Evolutionary conservation across 441 rosid species (phyloP), one percentile per base, ranked within the genome.

Genomic region (Mallotus japonicus): DNA sequence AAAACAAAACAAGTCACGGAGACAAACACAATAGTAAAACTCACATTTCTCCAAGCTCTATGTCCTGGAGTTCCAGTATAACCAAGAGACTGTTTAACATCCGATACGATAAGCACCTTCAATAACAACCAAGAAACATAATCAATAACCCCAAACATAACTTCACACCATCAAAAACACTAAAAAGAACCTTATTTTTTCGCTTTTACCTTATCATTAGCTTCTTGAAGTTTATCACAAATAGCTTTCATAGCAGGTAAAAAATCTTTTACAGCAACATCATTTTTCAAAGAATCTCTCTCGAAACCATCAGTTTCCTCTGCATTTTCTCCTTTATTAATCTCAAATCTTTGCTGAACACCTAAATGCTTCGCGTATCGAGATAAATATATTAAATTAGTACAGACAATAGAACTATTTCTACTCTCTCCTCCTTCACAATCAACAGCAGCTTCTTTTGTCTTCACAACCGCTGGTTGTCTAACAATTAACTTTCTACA

Each of bases 361-460:
- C 89, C 89, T 78, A 93, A 84, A 78, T 88, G 92, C 84, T 88
- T 92, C 17, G 97, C 96, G 61, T 88, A 91, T n/a, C 96, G 91
- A 62, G 80, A 73, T 66, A 93, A 83, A 85, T 86, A 90, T 22
- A 93, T 77, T 83, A 92, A 81, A 70, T 92, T 96, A 56, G 93
- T 87, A 22, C 78, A 79, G 72, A 93, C 84, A 51, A 83, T 77
- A 11, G 87, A 85, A 78, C 81, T 80, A 69, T 77, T 86, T 82
- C 80, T 91, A 20, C 81, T 79, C 65, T 88, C 98, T 63, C 95
- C 98, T 56, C 60, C 32, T 56, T 56, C 28, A 20, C 32, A 56
- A 73, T 81, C 94, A 72, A 73, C 70, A 60, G 73, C 75, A 73
- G 87, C 76, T 70, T 92, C 96, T 77, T 83, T 93, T 10, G 86